Evolutionary conservation across 192 early-diverging fungal genomes (phyloP).

Genomic region (Paraglomus brasilianum): DNA sequence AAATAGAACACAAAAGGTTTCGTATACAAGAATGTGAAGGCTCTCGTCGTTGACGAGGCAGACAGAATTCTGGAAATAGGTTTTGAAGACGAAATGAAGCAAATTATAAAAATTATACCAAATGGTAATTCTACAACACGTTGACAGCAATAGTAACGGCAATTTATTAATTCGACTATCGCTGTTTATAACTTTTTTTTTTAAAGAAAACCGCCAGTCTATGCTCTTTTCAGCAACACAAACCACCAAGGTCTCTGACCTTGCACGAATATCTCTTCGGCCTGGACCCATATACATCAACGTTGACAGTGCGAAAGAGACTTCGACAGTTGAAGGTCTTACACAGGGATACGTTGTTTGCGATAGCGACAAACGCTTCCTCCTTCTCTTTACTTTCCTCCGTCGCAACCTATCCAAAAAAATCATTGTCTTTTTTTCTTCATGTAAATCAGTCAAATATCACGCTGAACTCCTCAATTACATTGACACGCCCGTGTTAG

Average conservation of each 20-base stretch:
- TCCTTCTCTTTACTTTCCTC: slow-evolving; percentile 98
- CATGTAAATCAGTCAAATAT: slow-evolving; percentile 97
- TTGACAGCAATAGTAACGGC: background rate
- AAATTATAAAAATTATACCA: slow-evolving; percentile 93
- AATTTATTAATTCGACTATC: background rate
- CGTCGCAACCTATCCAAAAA: slow-evolving; percentile 96
- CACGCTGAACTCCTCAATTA: slow-evolving; percentile 98
- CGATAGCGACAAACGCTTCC: slow-evolving; percentile 88
- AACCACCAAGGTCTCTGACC: slow-evolving; percentile 97
- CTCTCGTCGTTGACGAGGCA: slow-evolving; percentile 94
- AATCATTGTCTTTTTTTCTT: slow-evolving; percentile 97
- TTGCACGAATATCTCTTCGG: slow-evolving; percentile 97
- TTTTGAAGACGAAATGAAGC: slow-evolving; percentile 98
- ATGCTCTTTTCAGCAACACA: slow-evolving; percentile 99
- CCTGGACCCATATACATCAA: slow-evolving; percentile 98
- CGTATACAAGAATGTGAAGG: slow-evolving; percentile 91
- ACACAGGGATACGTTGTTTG: slow-evolving; percentile 98
- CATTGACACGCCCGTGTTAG: slow-evolving; percentile 97
- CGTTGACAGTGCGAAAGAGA: slow-evolving; percentile 96
- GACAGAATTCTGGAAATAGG: slow-evolving; percentile 98
- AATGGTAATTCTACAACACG: slow-evolving; percentile 45
- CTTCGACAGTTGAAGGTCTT: slow-evolving; percentile 91
- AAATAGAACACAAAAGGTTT: slow-evolving; percentile 91
- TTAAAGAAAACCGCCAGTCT: slow-evolving; percentile 80
- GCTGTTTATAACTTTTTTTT: background rate